Base-by-base conservation (phyloP, 495 filamentous ascomycete genomes). In the Tuber indicum region DNA sequence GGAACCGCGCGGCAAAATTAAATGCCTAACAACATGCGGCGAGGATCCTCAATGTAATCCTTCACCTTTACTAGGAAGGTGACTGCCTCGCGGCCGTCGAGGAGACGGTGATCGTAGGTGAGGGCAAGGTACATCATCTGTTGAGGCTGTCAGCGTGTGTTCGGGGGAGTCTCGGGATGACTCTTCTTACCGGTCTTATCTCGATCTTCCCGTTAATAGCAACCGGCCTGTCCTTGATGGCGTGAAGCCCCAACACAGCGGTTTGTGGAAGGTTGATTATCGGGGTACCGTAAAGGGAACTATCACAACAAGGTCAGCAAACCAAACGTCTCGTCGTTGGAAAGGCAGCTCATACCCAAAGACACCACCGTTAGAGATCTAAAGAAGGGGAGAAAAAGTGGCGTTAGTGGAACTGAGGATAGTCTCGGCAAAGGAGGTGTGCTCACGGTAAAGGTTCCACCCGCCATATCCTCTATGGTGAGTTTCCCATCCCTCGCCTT, bases 381-480 rank as follows among this genome's bases (percentile, higher is more conserved):
- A 6, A 66, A 16, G 32, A 66, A 32, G n/a, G 7, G 23, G 10
- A 32, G 12, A 36, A 36, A 36, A 36, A 66, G 58, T 32, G 58
- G 26, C 58, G 16, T 66, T 66, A 66, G 58, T 66, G 6, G n/a
- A 14, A 66, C 58, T 36, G 58, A 66, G 12, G 14, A 36, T 66
- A 66, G 6, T 12, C 14, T 16, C 58, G n/a, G 32, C 14, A 17
- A 14, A 26, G 12, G 14, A 8, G 26, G 26, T 26, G 58, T 14
- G 58, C 58, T 66, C 26, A 66, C 58, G 71, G 96, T 99, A 86
- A 98, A 99, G 42, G 96, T 97, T 77, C 96, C 96, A 75, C 96
- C 96, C 74, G 96, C 96, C 96, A 99, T 98, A 84, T 99, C 96
- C 86, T 99, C 96, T 82, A 99, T 98, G 3, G 96, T 99, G 81